Conservation (phyloP, 768 basidiomycete species). For the Agaricus subrufescens region DNA sequence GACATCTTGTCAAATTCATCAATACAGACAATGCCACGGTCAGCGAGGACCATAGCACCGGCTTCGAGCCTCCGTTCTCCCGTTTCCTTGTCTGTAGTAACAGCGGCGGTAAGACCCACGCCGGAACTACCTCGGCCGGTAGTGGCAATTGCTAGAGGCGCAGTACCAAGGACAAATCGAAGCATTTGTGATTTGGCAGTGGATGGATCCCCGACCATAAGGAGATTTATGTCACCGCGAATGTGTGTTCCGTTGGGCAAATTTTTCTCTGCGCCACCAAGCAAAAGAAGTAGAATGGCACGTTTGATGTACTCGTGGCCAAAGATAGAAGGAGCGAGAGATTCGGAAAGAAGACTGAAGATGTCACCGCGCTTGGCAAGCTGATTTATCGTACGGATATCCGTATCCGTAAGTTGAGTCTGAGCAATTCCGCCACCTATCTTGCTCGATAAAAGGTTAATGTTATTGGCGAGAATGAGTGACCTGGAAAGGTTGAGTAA, state of each 20-base stretch:
- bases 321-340: slow-evolving; percentile 95
- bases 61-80: slow-evolving; percentile 96
- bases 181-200: slow-evolving; percentile 97
- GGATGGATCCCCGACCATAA: slow-evolving; percentile 99
- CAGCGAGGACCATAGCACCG: slow-evolving; percentile 98
- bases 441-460: slow-evolving; percentile 92
- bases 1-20: slow-evolving; percentile 99
- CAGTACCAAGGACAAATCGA: slow-evolving; percentile 93
- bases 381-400: slow-evolving; percentile 95
- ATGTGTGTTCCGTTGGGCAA: slow-evolving; percentile 96
- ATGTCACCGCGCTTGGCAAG: slow-evolving; percentile 84
- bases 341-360: slow-evolving; percentile 85
- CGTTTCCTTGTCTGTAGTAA: slow-evolving; percentile 97
- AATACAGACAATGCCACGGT: slow-evolving; percentile 98
- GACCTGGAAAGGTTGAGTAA: slow-evolving; percentile 50
- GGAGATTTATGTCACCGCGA: slow-evolving; percentile 97
- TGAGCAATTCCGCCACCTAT: slow-evolving; percentile 94
- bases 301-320: slow-evolving; percentile 96
- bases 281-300: slow-evolving; percentile 86
- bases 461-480: slow-evolving; percentile 89
- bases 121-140: slow-evolving; percentile 98
- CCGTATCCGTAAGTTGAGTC: slow-evolving; percentile 84
- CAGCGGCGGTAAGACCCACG: slow-evolving; percentile 97
- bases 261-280: slow-evolving; percentile 98
- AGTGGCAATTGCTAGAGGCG: slow-evolving; percentile 96